phyloP scores from a whole-genome alignment of 139 green algal species.

The Closterium sp. region DNA sequence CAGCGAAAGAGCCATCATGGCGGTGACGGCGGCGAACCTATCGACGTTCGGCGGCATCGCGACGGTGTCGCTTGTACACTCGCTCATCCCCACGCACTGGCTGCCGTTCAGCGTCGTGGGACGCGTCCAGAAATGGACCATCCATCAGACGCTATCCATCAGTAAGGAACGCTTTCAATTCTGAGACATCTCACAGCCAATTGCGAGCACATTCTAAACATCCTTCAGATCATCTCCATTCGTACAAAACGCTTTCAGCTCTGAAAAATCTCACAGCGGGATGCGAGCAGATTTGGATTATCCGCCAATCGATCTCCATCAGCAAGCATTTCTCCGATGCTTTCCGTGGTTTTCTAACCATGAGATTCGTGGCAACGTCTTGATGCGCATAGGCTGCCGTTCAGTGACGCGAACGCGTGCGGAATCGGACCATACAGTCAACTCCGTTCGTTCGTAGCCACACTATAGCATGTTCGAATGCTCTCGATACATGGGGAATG shows the following conservation, averaged over 20 bases:
- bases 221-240: slow-evolving; percentile 32
- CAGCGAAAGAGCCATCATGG: slow-evolving; percentile 11
- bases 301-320: too few species aligned
- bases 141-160: slow-evolving; percentile 41
- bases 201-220: neutral
- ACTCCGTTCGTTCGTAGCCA: slow-evolving; percentile 36
- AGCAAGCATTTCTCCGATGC: neutral
- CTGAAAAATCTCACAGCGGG: too few species aligned
- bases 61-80: slow-evolving; percentile 52
- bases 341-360: too few species aligned
- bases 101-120: slow-evolving; percentile 51
- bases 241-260: slow-evolving; percentile 28
- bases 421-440: slow-evolving; percentile 43
- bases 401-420: slow-evolving; percentile 34
- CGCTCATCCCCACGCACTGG: slow-evolving; percentile 55
- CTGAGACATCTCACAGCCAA: neutral
- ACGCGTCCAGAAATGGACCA: slow-evolving; percentile 49
- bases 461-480: too few species aligned
- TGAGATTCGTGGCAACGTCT: too few species aligned
- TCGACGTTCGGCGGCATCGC: slow-evolving; percentile 49
- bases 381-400: slow-evolving; percentile 52
- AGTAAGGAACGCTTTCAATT: slow-evolving; percentile 21
- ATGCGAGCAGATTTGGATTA: too few species aligned
- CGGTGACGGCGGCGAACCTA: slow-evolving; percentile 36
- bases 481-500: neutral